These are phyloP conservation scores for Spongospora subterranea DNA, from an alignment of 208 protist genomes.

Conservation along the genomic window DNA sequence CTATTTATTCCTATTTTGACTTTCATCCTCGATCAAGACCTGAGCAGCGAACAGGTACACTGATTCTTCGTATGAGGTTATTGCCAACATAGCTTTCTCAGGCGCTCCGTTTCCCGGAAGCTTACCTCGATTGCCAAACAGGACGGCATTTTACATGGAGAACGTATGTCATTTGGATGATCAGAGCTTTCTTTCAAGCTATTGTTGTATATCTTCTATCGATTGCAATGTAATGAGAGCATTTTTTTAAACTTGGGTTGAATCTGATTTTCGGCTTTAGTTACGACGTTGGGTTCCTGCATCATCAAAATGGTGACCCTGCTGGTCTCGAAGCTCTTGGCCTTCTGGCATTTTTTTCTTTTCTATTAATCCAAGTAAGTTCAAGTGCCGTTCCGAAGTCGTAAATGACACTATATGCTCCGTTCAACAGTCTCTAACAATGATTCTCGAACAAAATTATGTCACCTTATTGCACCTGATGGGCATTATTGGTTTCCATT, in stretches of 20 bases:
- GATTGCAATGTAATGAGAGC: background rate
- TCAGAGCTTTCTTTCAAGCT: conserved; percentile 3
- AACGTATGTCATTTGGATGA: conserved; percentile 3
- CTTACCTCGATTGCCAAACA: conserved; percentile 8
- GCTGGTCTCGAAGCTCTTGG: background rate
- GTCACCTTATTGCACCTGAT: background rate
- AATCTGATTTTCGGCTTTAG: background rate
- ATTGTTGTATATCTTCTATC: background rate
- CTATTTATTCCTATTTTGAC: conserved; percentile 47
- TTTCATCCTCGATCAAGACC: conserved; percentile 38
- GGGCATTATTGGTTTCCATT: conserved; percentile 32
- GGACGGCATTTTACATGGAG: conserved; percentile 8
- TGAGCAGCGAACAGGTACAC: background rate
- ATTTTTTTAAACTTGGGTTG: background rate
- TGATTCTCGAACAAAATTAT: conserved; percentile 6
- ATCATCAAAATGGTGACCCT: background rate
- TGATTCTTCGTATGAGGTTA: background rate
- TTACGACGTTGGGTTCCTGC: background rate
- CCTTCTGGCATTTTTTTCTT: conserved; percentile 51
- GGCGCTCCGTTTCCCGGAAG: background rate
- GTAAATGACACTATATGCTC: background rate
- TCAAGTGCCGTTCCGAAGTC: background rate
- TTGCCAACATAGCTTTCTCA: background rate
- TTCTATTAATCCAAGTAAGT: conserved; percentile 5
- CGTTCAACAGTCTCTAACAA: background rate